These are phyloP conservation scores for Aspergillus pseudonomiae DNA, from an alignment of 2,329 filamentous ascomycete species.

Conservation along the genomic window DNA sequence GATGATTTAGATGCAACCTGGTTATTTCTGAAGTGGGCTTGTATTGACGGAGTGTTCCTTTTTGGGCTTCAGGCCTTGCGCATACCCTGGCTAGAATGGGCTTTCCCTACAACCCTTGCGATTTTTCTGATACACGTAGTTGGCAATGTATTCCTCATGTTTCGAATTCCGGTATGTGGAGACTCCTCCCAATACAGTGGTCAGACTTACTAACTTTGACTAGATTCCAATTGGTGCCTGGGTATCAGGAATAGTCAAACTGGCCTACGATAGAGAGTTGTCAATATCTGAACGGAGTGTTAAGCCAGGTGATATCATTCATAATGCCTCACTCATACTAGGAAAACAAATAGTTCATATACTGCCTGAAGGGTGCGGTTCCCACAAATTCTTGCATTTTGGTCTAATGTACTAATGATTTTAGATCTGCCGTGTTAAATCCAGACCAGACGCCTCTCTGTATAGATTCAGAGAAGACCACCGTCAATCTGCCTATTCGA, in stretches of 20 bases:
- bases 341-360: slow-evolving; percentile 98
- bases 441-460: slow-evolving; percentile 81
- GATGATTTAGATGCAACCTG: slow-evolving; percentile 85
- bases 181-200: not conserved
- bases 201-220: slow-evolving; percentile 11
- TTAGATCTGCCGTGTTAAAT: slow-evolving; percentile 81
- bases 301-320: slow-evolving; percentile 81
- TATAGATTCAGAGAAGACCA: slow-evolving; percentile 64
- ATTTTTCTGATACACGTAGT: slow-evolving; percentile 73
- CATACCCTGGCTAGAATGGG: slow-evolving; percentile 96
- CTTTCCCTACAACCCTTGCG: slow-evolving; percentile 70
- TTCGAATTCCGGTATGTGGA: slow-evolving; percentile 72
- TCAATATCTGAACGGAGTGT: slow-evolving; percentile 93
- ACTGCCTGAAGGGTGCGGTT: slow-evolving; percentile 77
- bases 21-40: slow-evolving; percentile 91
- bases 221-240: slow-evolving; percentile 74
- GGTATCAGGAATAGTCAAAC: slow-evolving; percentile 72
- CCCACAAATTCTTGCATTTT: not conserved
- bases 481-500: slow-evolving; percentile 74
- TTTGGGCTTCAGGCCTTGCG: slow-evolving; percentile 83
- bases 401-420: slow-evolving; percentile 28
- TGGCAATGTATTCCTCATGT: slow-evolving; percentile 87
- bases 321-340: slow-evolving; percentile 91
- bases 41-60: slow-evolving; percentile 82
- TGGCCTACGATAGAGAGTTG: slow-evolving; percentile 89